Conservation (phyloP, 495 filamentous ascomycete species). For the Aspergillus cavernicola region DNA sequence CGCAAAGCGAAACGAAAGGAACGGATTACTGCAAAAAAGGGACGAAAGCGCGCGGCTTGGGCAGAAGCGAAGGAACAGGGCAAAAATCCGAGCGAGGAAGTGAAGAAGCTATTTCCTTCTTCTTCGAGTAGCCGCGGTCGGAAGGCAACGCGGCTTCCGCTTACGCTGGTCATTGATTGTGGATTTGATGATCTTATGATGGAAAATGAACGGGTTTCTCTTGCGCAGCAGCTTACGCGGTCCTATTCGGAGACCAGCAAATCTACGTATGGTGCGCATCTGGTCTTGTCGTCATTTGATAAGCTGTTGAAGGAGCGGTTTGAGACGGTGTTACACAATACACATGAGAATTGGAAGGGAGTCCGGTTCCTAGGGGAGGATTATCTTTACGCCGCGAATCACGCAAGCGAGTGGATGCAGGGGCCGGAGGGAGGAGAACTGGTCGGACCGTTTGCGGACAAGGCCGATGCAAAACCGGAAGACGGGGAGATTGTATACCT, state of each 20-base stretch:
- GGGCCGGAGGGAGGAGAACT: slow-evolving; percentile 47
- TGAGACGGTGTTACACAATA: slow-evolving; percentile 63
- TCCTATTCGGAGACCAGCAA: slow-evolving; percentile 82
- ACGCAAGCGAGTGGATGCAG: slow-evolving; percentile 58
- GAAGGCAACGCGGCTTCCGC: slow-evolving; percentile 54
- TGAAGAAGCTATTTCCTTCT: slow-evolving; percentile 34
- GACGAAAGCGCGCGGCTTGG: slow-evolving; percentile 47
- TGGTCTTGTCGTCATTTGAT: slow-evolving; percentile 72
- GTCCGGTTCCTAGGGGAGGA: slow-evolving; percentile 66
- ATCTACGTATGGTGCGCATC: slow-evolving; percentile 58
- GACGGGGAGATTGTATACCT: slow-evolving; percentile 76
- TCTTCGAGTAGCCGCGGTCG: slow-evolving; percentile 23
- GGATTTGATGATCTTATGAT: slow-evolving; percentile 88
- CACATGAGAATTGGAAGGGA: slow-evolving; percentile 75
- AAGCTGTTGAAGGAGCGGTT: slow-evolving; percentile 74
- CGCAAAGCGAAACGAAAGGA: slow-evolving; percentile 71
- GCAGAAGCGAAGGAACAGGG: slow-evolving; percentile 28
- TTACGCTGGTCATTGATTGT: slow-evolving; percentile 85
- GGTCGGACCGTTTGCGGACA: slow-evolving; percentile 49
- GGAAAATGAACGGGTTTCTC: slow-evolving; percentile 74
- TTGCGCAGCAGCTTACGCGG: slow-evolving; percentile 77
- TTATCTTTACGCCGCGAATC: slow-evolving; percentile 59
- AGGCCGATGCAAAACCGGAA: slow-evolving; percentile 35
- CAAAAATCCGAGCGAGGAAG: slow-evolving; percentile 25
- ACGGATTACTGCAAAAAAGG: slow-evolving; percentile 61